Percentiles rank a stretch among this genome's conserved stretches.
phyloP scores from a whole-genome alignment of 163 green algal genomes.

The Prototheca wickerhamii region DNA sequence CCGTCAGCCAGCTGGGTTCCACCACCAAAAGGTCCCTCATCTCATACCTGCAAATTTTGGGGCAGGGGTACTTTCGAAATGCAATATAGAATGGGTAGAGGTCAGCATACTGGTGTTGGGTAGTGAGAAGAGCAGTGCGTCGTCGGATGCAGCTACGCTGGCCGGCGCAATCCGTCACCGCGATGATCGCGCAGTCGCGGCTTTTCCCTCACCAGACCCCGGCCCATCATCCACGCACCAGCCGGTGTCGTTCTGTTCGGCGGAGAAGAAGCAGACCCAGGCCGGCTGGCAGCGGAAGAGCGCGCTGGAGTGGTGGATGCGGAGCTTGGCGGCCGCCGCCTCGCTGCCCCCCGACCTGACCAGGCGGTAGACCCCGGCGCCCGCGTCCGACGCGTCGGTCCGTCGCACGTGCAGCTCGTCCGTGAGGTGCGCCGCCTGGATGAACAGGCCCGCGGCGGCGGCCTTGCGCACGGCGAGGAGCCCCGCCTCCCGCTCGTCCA shows the following conservation, averaged over 20 bases:
- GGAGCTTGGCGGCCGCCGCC: conserved; percentile 37
- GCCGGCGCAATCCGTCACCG: too few relatives aligned
- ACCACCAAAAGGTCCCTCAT: conserved; percentile 77
- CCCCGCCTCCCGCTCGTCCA: conserved; percentile 7
- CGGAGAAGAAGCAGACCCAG: conserved; percentile 66
- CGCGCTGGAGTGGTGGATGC: conserved; percentile 68
- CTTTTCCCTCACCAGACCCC: too few relatives aligned
- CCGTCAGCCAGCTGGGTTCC: conserved; percentile 67
- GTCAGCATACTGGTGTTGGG: too few relatives aligned
- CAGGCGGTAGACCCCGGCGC: conserved; percentile 55
- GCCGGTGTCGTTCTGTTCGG: conserved; percentile 39
- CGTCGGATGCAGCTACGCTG: too few relatives aligned
- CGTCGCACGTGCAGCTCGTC: conserved; percentile 10
- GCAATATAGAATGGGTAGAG: background rate
- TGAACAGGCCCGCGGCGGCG: conserved; percentile 88
- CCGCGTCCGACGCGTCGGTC: conserved; percentile 14
- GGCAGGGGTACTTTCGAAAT: conserved; percentile 20
- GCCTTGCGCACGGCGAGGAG: conserved; percentile 53
- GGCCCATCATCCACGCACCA: conserved; percentile 3
- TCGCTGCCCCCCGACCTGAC: conserved; percentile 35
- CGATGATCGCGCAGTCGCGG: too few relatives aligned
- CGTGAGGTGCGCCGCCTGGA: conserved; percentile 86
- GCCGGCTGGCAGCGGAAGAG: conserved; percentile 54
- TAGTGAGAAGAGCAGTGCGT: too few relatives aligned
- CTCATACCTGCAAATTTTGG: conserved; percentile 54